These are phyloP conservation scores for Diaporthe longicolla DNA, from an alignment of 2,329 filamentous ascomycete genomes.

Conservation along the genomic window DNA sequence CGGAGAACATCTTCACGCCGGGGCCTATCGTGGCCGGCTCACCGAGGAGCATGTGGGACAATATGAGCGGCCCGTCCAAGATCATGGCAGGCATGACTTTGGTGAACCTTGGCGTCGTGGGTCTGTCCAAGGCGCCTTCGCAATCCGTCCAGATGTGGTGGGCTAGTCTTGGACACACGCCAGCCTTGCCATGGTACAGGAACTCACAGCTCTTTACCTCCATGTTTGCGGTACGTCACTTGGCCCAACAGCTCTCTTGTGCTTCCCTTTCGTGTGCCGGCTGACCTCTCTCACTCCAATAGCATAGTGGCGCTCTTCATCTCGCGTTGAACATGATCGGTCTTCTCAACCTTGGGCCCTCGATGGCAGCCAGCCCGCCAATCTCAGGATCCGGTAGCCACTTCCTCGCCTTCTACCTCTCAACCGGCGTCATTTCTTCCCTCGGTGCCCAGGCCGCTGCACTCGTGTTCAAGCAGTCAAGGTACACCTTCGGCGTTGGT, in stretches of 20 bases:
- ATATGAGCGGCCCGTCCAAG: conserved; percentile 38
- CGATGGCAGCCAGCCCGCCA: conserved; percentile 43
- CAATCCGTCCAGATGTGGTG: conserved; percentile 3
- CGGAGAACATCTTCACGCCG: not conserved
- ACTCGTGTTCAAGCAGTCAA: conserved; percentile 39
- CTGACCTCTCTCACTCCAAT: not conserved
- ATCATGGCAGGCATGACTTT: conserved; percentile 42
- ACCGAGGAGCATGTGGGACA: conserved; percentile 40
- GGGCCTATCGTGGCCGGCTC: conserved; percentile 37
- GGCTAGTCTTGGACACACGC: conserved; percentile 28
- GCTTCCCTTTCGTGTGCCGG: not conserved
- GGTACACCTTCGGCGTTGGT: conserved; percentile 44
- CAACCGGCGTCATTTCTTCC: conserved; percentile 44
- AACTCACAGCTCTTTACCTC: conserved; percentile 46
- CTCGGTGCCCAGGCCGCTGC: conserved; percentile 45
- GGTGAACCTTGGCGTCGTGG: conserved; percentile 43
- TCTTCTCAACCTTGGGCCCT: conserved; percentile 46
- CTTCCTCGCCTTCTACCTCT: conserved; percentile 48
- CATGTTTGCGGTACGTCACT: conserved; percentile 46
- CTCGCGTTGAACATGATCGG: conserved; percentile 50
- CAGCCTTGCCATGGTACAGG: conserved; percentile 30
- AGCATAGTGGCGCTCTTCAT: conserved; percentile 47
- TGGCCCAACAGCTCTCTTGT: too few relatives aligned
- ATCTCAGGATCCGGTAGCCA: conserved; percentile 47
- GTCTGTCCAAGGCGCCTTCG: conserved; percentile 40